phyloP scores from a whole-genome alignment of 345 rosid genomes.

The Cardiospermum halicacabum region DNA sequence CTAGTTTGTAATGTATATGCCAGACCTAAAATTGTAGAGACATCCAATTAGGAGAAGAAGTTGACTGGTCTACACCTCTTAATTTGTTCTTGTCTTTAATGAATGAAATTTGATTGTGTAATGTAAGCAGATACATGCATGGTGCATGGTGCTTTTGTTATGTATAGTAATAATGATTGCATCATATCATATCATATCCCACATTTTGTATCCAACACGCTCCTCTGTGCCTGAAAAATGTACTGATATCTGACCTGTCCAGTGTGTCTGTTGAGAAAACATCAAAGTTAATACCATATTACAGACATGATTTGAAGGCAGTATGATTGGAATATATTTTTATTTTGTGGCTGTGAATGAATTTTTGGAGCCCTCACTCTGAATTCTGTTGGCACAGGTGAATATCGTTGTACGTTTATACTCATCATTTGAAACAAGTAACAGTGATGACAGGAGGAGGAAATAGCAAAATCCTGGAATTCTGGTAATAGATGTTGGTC shows the following conservation, averaged over 20 bases:
- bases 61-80: not conserved
- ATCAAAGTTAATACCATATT: not conserved
- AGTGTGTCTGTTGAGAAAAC: too few relatives aligned
- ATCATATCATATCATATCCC: not conserved
- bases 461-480: too few relatives aligned
- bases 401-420: too few relatives aligned
- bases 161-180: not conserved
- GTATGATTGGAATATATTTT: not conserved
- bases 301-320: not conserved
- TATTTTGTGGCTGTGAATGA: too few relatives aligned
- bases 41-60: not conserved
- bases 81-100: not conserved
- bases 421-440: too few relatives aligned
- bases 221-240: not conserved
- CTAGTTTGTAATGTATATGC: not conserved
- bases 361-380: too few relatives aligned
- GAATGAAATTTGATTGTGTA: not conserved
- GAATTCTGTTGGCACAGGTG: too few relatives aligned
- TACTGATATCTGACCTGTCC: not conserved
- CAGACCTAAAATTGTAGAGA: not conserved
- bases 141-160: not conserved
- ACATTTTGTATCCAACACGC: not conserved
- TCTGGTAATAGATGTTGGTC: too few relatives aligned
- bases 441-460: too few relatives aligned
- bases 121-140: not conserved